phyloP scores from a whole-genome alignment of 768 basidiomycete genomes.

The Daedaleopsis nitida region DNA sequence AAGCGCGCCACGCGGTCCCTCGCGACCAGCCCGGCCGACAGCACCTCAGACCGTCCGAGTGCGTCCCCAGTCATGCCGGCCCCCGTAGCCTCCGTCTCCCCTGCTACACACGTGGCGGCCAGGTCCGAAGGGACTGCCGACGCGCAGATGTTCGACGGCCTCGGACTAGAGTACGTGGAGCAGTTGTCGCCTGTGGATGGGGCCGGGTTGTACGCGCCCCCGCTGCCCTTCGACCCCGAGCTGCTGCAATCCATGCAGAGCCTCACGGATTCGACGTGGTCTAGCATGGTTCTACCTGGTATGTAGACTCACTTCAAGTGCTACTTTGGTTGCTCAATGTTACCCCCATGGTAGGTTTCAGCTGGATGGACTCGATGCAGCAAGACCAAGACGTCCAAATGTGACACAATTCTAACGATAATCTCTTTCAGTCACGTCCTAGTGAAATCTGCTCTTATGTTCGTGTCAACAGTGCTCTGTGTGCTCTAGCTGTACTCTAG shows the following conservation, averaged over 20 bases:
- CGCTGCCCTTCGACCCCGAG: conserved; percentile 59
- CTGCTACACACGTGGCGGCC: too few species aligned
- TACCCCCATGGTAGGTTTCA: conserved; percentile 15
- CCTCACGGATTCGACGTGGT: conserved; percentile 57
- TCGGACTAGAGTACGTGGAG: conserved; percentile 18
- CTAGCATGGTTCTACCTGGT: conserved; percentile 58
- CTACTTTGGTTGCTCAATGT: background rate
- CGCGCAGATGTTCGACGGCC: conserved; percentile 16
- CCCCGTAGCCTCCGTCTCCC: background rate
- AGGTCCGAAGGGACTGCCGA: background rate
- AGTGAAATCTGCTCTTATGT: background rate
- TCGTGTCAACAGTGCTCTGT: background rate
- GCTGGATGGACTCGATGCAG: conserved; percentile 27
- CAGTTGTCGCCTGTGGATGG: conserved; percentile 27
- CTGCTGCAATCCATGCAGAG: conserved; percentile 65
- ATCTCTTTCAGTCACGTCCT: background rate
- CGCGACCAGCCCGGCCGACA: background rate
- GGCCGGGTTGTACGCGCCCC: conserved; percentile 48
- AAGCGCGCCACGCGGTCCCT: conserved; percentile 10
- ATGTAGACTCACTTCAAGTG: background rate
- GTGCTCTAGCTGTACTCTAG: background rate
- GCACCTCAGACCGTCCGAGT: background rate
- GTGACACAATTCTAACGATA: conserved; percentile 1
- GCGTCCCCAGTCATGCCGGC: conserved; percentile 4
- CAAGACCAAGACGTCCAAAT: conserved; percentile 18